These are phyloP conservation scores for Chytridium lagenaria DNA, from an alignment of 371 early-diverging fungal genomes.

Conservation along the genomic window DNA sequence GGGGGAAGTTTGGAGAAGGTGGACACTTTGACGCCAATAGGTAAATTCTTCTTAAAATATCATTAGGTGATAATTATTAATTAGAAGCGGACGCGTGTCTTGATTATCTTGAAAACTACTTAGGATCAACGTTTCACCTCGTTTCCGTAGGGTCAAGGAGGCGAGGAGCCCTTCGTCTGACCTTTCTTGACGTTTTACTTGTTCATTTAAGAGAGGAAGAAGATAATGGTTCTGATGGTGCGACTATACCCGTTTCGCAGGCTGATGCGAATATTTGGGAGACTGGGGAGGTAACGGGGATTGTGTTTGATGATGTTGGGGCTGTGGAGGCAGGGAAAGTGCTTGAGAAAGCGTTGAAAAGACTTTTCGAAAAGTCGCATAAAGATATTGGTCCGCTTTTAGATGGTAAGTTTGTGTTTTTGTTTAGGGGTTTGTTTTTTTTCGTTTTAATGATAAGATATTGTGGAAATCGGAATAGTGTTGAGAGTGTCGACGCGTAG, in stretches of 20 bases:
- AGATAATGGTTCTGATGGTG: background rate
- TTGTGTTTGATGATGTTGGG: background rate
- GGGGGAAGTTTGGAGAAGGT: background rate
- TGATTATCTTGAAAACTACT: background rate
- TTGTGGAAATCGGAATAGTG: background rate
- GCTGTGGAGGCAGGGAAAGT: background rate
- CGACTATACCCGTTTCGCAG: background rate
- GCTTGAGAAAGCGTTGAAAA: background rate
- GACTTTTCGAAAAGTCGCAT: background rate
- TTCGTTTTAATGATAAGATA: background rate
- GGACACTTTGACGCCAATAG: background rate
- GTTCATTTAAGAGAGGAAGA: background rate
- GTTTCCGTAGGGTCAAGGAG: background rate
- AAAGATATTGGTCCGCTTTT: background rate
- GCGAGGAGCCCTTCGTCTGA: background rate
- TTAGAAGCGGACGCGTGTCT: conserved; percentile 1
- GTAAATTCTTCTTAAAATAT: background rate
- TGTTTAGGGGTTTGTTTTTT: background rate
- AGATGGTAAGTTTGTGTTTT: conserved; percentile 3
- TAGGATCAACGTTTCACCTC: background rate
- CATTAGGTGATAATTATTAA: background rate
- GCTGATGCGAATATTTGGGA: background rate
- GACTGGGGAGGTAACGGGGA: background rate
- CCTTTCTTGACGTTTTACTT: conserved; percentile 7
- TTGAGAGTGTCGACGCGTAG: background rate